Evolutionary conservation across 2,329 filamentous ascomycete species (phyloP), one percentile per base, ranked within the genome.

Genomic region (Chrysoporthe puriensis): DNA sequence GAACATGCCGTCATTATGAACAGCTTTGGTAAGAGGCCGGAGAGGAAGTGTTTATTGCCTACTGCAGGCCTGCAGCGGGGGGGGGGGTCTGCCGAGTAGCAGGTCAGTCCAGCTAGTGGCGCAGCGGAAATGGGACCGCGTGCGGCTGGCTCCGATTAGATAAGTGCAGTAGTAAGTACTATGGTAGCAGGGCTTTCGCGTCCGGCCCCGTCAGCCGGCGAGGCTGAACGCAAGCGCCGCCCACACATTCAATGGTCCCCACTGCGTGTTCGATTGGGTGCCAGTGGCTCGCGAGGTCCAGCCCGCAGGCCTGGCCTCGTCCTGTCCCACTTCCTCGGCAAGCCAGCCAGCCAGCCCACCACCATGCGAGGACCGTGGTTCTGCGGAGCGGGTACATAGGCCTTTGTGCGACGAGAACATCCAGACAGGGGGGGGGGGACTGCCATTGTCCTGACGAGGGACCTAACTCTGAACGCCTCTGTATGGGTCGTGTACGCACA

Each of bases 211-310:
- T 40, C 62, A 36, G 62, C 62, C 48, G 62, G 36, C 18, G 43
- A 56, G 62, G n/a, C 62, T 54, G 62, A 56, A 46, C n/a, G 26
- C 43, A 61, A 60, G 57, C 57, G 40, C 57, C 40, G 4, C 11
- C 16, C 40, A 50, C 26, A 62, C 59, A 26, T 50, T 40, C 40
- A 32, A 16, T 42, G 16, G n/a, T n/a, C 21, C 26, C 26, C 26
- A 26, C 2, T 26, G 26, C 26, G 26, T 26, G 26, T 26, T 16
- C 9, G 11, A 44, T 44, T 57, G 14, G 16, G 16, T 54, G 50
- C 32, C 21, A 54, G 18, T 57, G 54, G 34, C 5, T 40, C 34
- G 32, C n/a, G 54, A 57, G 34, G 21, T 40, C 32, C 14, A 40
- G 34, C 54, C 18, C 54, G 40, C 34, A 40, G 16, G 32, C 54